Conservation (phyloP, 257 asterid species). For the Scutellaria barbata region DNA sequence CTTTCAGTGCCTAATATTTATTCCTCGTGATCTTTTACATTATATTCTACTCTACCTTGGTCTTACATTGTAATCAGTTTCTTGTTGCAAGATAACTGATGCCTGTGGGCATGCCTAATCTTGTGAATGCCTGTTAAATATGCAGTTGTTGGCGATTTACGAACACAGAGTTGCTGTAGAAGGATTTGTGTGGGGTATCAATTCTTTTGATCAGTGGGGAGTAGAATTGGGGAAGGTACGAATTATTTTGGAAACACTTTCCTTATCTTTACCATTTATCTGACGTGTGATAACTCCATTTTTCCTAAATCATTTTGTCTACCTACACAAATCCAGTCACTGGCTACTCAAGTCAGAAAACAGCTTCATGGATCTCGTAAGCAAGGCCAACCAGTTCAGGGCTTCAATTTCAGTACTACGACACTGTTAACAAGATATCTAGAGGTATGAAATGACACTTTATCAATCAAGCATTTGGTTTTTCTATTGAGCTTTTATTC, state of each 20-base stretch:
- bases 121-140: conserved; percentile 31
- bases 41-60: conserved; percentile 17
- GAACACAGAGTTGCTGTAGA: conserved; percentile 96
- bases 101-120: conserved; percentile 29
- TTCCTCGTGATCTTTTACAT: background rate
- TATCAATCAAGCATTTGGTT: conserved; percentile 18
- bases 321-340: conserved; percentile 55
- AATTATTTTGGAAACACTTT: background rate
- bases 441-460: conserved; percentile 51
- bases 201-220: conserved; percentile 99
- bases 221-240: conserved; percentile 96
- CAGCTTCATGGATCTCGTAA: conserved; percentile 94
- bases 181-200: conserved; percentile 97
- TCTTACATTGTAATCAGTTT: conserved; percentile 16
- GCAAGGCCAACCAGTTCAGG: conserved; percentile 74
- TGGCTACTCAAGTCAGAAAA: conserved; percentile 96
- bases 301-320: conserved; percentile 9
- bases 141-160: conserved; percentile 92
- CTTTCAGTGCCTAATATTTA: background rate
- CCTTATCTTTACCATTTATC: conserved; percentile 16
- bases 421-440: conserved; percentile 67
- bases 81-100: conserved; percentile 13
- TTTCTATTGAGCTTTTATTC: background rate
- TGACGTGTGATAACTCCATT: conserved; percentile 11
- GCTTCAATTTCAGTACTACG: conserved; percentile 89